These are phyloP conservation scores for Xylariaceae sp. DNA, from an alignment of 2,329 filamentous ascomycete species.

Conservation along the genomic window DNA sequence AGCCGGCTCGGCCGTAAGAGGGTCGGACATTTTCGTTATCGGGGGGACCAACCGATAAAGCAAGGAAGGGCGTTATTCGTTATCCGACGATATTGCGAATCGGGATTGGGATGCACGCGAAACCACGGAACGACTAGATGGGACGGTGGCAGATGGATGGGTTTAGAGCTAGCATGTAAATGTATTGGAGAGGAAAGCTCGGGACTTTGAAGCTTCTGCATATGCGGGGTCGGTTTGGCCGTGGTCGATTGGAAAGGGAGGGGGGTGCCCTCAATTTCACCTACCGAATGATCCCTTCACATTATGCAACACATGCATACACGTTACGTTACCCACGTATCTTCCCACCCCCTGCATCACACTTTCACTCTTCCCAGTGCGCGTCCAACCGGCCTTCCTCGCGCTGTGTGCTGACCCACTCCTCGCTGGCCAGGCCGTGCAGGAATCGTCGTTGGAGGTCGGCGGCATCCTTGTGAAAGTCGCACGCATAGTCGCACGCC, in stretches of 20 bases:
- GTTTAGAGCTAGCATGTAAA: no score
- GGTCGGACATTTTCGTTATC: constrained; percentile 11
- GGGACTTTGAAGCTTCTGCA: constrained; percentile 16
- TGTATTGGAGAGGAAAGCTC: constrained; percentile 18
- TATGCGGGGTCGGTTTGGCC: constrained; percentile 21
- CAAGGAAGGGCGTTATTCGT: constrained; percentile 1
- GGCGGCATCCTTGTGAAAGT: constrained; percentile 66
- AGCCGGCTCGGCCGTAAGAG: constrained; percentile 7
- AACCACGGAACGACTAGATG: constrained; percentile 13
- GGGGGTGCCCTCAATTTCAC: constrained; percentile 10
- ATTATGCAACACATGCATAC: constrained; percentile 10
- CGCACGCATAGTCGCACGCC: constrained; percentile 68
- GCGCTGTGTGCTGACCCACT: constrained; percentile 59
- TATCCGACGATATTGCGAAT: constrained; percentile 1
- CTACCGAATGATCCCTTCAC: not conserved
- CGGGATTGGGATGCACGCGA: constrained; percentile 3
- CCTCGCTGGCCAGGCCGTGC: constrained; percentile 52
- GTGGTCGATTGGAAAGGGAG: constrained; percentile 24
- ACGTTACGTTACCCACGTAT: not conserved
- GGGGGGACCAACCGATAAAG: constrained; percentile 1
- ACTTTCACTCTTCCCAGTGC: constrained; percentile 39
- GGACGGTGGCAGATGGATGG: not conserved
- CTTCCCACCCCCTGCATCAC: constrained; percentile 3
- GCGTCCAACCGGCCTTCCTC: constrained; percentile 53
- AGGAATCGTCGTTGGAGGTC: constrained; percentile 53